Percentiles rank a stretch among this genome's conserved stretches.
Evolutionary conservation across 164 flowering plant species (phyloP).

Genomic region (Cinnamomum chago): DNA sequence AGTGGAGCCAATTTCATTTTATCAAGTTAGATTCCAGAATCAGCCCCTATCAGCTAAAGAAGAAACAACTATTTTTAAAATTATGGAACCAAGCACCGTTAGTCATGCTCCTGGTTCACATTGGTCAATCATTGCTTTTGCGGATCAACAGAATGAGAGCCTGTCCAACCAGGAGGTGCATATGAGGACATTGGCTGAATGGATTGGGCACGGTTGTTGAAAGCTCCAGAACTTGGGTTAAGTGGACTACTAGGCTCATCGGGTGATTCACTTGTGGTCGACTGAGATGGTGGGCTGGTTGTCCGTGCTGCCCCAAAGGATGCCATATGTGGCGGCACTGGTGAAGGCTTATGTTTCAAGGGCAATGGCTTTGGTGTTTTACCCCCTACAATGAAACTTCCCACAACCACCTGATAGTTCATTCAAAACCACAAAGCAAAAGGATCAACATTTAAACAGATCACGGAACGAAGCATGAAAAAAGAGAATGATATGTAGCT

Average conservation of each 20-base stretch:
- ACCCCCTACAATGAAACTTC: conserved; percentile 64
- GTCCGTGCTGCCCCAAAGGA: conserved; percentile 38
- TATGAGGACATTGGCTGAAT: conserved; percentile 50
- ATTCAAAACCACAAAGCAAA: not conserved
- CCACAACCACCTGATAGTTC: conserved; percentile 56
- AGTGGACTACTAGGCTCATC: conserved; percentile 55
- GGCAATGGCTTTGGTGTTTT: conserved; percentile 42
- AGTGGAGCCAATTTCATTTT: too few species aligned
- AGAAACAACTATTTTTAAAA: too few species aligned
- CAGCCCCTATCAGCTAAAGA: too few species aligned
- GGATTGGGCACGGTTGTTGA: conserved; percentile 37
- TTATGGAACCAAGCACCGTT: too few species aligned
- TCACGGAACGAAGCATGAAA: not conserved
- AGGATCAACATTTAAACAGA: not conserved
- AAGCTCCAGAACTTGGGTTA: conserved; percentile 34
- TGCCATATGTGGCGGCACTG: conserved; percentile 44
- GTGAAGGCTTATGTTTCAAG: conserved; percentile 28
- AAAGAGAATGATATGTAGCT: not conserved
- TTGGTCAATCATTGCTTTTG: conserved; percentile 1
- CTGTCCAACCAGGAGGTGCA: conserved; percentile 47
- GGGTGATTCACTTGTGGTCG: conserved; percentile 57
- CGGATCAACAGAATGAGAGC: conserved; percentile 14
- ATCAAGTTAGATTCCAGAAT: too few species aligned
- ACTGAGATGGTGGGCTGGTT: conserved; percentile 51
- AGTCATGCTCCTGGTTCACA: too few species aligned